Conservation (phyloP, 768 basidiomycete species). For the Amanita inopinata region DNA sequence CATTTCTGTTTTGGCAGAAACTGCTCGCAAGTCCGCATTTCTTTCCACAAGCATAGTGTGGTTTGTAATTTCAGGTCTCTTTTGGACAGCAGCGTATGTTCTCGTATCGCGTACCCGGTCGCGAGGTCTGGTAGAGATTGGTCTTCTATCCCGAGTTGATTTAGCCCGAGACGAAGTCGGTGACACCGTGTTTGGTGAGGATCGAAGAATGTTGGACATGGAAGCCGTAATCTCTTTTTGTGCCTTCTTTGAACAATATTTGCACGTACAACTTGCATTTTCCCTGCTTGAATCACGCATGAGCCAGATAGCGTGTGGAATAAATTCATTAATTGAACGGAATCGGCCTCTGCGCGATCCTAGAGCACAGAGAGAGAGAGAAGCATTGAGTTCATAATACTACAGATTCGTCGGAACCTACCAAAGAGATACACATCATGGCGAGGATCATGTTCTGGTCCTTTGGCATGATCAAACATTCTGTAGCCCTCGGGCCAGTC, state of each 20-base stretch:
- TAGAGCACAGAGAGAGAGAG: no score
- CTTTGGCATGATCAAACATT: constrained; percentile 71
- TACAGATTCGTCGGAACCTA: constrained; percentile 19
- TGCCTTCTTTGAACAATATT: constrained; percentile 63
- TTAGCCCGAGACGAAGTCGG: constrained; percentile 2
- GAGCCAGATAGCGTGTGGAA: constrained; percentile 79
- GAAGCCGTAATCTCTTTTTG: constrained; percentile 61
- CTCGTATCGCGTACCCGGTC: constrained; percentile 6
- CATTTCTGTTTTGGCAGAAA: constrained; percentile 34
- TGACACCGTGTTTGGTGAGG: constrained; percentile 9
- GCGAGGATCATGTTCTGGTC: constrained; percentile 39
- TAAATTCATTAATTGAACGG: constrained; percentile 78
- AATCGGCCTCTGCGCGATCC: constrained; percentile 45
- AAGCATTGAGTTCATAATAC: no score
- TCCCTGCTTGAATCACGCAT: constrained; percentile 40
- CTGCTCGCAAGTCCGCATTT: constrained; percentile 52
- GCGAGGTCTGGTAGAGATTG: constrained; percentile 4
- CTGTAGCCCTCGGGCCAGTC: constrained; percentile 60
- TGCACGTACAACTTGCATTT: constrained; percentile 53
- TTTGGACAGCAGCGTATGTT: constrained; percentile 11
- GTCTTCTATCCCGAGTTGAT: constrained; percentile 12
- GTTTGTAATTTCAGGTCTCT: constrained; percentile 26
- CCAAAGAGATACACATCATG: constrained; percentile 77
- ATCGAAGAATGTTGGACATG: constrained; percentile 17
- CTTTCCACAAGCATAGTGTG: constrained; percentile 51